Evolutionary conservation across 441 rosid species (phyloP).

Genomic region (Rhodomyrtus psidioides): DNA sequence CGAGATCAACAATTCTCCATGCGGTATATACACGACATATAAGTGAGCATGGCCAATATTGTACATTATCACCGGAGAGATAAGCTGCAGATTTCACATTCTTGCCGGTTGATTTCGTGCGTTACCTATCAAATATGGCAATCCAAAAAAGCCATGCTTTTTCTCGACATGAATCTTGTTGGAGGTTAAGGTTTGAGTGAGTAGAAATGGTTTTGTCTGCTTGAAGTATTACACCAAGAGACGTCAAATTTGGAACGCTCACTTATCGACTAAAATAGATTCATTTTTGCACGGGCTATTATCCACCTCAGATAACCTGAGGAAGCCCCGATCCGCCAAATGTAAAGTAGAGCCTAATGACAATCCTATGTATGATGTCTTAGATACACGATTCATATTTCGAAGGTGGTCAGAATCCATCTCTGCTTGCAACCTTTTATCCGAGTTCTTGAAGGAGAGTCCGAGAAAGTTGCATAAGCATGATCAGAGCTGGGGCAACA

Average conservation of each 20-base stretch:
- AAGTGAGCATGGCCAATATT: not conserved
- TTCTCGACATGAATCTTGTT: not conserved
- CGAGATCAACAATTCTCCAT: not conserved
- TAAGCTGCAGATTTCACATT: not conserved
- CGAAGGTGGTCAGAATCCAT: not conserved
- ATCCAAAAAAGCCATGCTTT: not conserved
- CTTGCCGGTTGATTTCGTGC: not conserved
- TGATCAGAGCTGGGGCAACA: not conserved
- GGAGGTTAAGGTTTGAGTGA: no score
- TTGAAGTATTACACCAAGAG: no score
- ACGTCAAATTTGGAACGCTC: no score
- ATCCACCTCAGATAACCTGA: not conserved
- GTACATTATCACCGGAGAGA: not conserved
- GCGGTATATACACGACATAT: not conserved
- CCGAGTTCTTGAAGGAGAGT: not conserved
- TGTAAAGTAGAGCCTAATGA: not conserved
- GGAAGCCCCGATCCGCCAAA: not conserved
- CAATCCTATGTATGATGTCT: rapidly evolving
- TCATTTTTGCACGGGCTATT: not conserved
- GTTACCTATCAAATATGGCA: not conserved
- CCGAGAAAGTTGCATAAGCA: not conserved
- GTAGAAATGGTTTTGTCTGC: no score
- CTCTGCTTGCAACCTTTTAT: not conserved
- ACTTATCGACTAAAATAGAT: not conserved
- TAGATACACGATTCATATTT: not conserved